These are phyloP conservation scores for Pezicula rhizophila DNA, from an alignment of 2,329 filamentous ascomycete species.

Conservation along the genomic window DNA sequence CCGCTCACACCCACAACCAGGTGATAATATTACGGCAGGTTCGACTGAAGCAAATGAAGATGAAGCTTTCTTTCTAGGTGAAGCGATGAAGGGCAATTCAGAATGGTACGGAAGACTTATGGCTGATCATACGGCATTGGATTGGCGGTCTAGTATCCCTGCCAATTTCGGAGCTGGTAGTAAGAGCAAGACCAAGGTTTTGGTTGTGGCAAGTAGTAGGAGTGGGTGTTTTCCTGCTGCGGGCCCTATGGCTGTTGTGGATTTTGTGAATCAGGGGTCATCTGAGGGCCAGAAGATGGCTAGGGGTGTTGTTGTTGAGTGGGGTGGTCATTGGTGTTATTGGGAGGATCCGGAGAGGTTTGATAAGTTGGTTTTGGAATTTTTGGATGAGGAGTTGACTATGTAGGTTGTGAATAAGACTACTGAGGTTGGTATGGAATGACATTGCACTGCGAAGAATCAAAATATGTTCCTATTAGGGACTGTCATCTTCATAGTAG, in stretches of 20 bases:
- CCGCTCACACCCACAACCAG: constrained; percentile 14
- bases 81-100: constrained; percentile 23
- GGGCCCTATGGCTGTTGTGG: constrained; percentile 24
- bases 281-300: constrained; percentile 6
- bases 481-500: too few relatives aligned
- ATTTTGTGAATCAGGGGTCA: constrained; percentile 18
- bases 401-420: not conserved
- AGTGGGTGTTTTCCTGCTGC: constrained; percentile 27
- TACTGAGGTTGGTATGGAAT: too few relatives aligned
- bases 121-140: constrained; percentile 26
- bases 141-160: constrained; percentile 24
- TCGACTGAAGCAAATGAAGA: constrained; percentile 9
- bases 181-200: constrained; percentile 16
- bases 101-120: constrained; percentile 26
- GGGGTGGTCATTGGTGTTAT: constrained; percentile 30
- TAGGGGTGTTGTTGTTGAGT: constrained; percentile 20
- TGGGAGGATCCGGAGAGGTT: constrained; percentile 25
- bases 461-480: too few relatives aligned
- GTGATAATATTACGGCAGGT: constrained; percentile 5
- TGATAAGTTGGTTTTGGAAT: constrained; percentile 17
- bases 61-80: constrained; percentile 22
- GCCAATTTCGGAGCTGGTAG: constrained; percentile 16
- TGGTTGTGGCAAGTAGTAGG: constrained; percentile 25
- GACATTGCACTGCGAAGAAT: too few relatives aligned
- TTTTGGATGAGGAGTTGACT: constrained; percentile 10